A percentile compares a stretch with the other conserved stretches of the same genome.
Evolutionary conservation across 805 yeast genomes (phyloP).

Genomic region (Nakazawaea wyomingensis): DNA sequence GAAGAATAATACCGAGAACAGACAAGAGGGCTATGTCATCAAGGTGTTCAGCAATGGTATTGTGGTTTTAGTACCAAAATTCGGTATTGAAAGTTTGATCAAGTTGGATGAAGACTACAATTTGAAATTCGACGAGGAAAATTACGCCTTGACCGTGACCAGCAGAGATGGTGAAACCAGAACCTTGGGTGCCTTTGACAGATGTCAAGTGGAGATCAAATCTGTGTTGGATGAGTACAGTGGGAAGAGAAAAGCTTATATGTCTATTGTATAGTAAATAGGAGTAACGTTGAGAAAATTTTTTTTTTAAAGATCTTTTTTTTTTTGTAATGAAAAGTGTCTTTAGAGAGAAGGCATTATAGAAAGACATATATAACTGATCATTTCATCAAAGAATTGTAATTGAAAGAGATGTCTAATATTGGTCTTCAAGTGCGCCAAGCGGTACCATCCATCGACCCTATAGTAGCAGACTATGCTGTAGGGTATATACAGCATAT

Average conservation of each 20-base stretch:
- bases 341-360: too few species aligned
- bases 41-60: constrained; percentile 92
- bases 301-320: background rate
- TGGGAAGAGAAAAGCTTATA: constrained; percentile 88
- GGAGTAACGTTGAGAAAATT: too few species aligned
- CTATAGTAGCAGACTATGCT: constrained; percentile 84
- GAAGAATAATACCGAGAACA: constrained; percentile 65
- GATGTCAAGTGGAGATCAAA: constrained; percentile 75
- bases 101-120: constrained; percentile 67
- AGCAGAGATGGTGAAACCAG: constrained; percentile 41
- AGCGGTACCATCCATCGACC: constrained; percentile 82
- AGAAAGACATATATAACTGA: too few species aligned
- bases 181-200: constrained; percentile 64
- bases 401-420: constrained; percentile 24
- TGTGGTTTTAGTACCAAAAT: constrained; percentile 90
- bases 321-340: too few species aligned
- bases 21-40: constrained; percentile 86
- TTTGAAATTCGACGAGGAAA: constrained; percentile 72
- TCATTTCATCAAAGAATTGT: background rate
- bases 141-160: constrained; percentile 57
- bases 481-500: constrained; percentile 86
- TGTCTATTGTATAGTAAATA: constrained; percentile 50
- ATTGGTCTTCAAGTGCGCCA: constrained; percentile 61
- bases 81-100: constrained; percentile 92
- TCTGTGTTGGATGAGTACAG: constrained; percentile 81